Evolutionary conservation across 164 flowering plant genomes (phyloP).

Genomic region (Vitis cinerea): DNA sequence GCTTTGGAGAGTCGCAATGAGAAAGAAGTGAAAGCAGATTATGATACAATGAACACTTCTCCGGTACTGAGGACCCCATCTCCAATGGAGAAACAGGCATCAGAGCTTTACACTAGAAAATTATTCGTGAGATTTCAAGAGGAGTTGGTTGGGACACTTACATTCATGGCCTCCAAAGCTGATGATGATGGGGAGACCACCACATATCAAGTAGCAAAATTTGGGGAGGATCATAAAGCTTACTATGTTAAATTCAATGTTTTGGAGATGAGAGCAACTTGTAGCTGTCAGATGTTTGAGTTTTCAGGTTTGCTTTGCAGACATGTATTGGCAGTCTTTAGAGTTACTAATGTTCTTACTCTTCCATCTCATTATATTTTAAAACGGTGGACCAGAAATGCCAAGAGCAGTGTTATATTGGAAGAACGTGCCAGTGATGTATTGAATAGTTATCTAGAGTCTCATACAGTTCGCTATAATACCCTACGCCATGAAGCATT

Average conservation of each 20-base stretch:
- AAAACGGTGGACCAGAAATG: constrained; percentile 86
- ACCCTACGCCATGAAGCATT: constrained; percentile 72
- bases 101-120: constrained; percentile 71
- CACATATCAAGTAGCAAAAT: constrained; percentile 65
- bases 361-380: constrained; percentile 68
- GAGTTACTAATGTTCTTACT: constrained; percentile 78
- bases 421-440: constrained; percentile 46
- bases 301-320: constrained; percentile 83
- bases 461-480: constrained; percentile 68
- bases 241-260: constrained; percentile 63
- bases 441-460: constrained; percentile 53
- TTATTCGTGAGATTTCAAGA: constrained; percentile 72
- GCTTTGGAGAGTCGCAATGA: constrained; percentile 77
- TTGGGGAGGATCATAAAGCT: constrained; percentile 68
- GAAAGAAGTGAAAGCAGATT: constrained; percentile 85
- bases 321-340: constrained; percentile 74
- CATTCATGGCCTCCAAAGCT: constrained; percentile 66
- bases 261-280: constrained; percentile 68
- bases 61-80: constrained; percentile 74
- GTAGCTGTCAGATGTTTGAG: constrained; percentile 90
- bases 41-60: constrained; percentile 62
- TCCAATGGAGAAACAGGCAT: constrained; percentile 89
- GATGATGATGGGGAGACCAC: constrained; percentile 62
- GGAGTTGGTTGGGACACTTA: constrained; percentile 74
- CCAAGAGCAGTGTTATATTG: constrained; percentile 65